phyloP scores from a whole-genome alignment of 1,284 basidiomycete species.

The Termitomyces sp. region DNA sequence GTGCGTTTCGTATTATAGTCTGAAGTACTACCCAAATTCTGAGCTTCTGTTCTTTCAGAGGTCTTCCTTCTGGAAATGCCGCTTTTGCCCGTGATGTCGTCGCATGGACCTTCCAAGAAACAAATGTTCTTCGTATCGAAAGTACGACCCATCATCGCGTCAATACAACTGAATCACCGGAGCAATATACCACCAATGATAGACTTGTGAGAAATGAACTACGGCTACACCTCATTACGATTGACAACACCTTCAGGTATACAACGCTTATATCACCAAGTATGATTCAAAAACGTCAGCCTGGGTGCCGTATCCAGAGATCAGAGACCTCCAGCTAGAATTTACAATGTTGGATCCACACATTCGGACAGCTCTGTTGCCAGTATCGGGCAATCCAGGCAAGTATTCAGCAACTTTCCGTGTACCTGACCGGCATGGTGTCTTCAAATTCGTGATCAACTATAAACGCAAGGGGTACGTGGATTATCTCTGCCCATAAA shows the following conservation, averaged over 20 bases:
- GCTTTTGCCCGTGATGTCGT: slow-evolving; percentile 73
- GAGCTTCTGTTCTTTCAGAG: slow-evolving; percentile 31
- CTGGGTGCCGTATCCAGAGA: slow-evolving; percentile 71
- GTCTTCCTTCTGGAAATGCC: slow-evolving; percentile 67
- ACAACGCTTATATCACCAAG: slow-evolving; percentile 65
- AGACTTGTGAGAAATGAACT: slow-evolving; percentile 53
- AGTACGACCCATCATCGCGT: slow-evolving; percentile 69
- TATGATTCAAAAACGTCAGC: slow-evolving; percentile 48
- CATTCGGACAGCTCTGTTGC: slow-evolving; percentile 67
- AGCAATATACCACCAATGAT: slow-evolving; percentile 86
- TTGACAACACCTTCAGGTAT: slow-evolving; percentile 47
- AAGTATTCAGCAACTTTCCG: slow-evolving; percentile 79
- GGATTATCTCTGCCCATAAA: slow-evolving; percentile 1
- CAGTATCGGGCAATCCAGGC: slow-evolving; percentile 50
- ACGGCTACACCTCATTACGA: neutral
- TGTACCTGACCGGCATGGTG: slow-evolving; percentile 92
- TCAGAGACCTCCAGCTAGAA: slow-evolving; percentile 84
- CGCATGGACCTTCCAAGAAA: slow-evolving; percentile 91
- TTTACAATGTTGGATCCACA: slow-evolving; percentile 99
- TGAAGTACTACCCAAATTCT: neutral
- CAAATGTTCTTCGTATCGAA: slow-evolving; percentile 76
- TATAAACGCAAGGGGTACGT: slow-evolving; percentile 83
- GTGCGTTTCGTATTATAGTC: slow-evolving; percentile 33
- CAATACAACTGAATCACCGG: slow-evolving; percentile 51
- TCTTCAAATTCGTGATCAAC: slow-evolving; percentile 93